Evolutionary conservation across 768 basidiomycete genomes (phyloP).

Genomic region (Phanerochaete carnosa): DNA sequence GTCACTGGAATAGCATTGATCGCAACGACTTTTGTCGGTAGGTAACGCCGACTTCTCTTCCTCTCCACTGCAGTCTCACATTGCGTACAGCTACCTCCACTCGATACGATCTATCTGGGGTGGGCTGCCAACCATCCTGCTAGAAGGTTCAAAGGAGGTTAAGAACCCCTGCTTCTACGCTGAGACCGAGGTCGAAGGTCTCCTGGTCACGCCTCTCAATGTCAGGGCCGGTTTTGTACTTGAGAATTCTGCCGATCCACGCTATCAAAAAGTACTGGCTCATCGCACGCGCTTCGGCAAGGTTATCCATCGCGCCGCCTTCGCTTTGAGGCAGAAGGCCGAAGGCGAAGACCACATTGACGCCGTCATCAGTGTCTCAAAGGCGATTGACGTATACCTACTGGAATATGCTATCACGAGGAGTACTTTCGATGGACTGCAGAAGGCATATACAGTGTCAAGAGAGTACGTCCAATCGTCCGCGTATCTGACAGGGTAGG

Average conservation of each 20-base stretch:
- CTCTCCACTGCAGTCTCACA: not conserved
- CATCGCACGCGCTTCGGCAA: conserved; percentile 66
- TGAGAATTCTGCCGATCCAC: conserved; percentile 66
- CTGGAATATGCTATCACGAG: conserved; percentile 66
- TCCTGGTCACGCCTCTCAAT: conserved; percentile 62
- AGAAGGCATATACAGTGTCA: conserved; percentile 64
- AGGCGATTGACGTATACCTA: conserved; percentile 73
- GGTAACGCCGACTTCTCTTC: conserved; percentile 14
- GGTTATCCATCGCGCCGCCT: conserved; percentile 65
- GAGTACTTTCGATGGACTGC: conserved; percentile 55
- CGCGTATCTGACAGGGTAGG: not conserved
- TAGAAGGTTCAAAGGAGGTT: conserved; percentile 55
- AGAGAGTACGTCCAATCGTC: conserved; percentile 33
- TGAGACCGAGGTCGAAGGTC: conserved; percentile 63
- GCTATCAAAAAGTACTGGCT: conserved; percentile 60
- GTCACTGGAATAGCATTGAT: conserved; percentile 59
- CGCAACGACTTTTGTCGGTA: conserved; percentile 87
- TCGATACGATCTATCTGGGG: conserved; percentile 74
- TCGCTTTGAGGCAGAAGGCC: conserved; percentile 54
- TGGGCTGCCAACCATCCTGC: conserved; percentile 69
- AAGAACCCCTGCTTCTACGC: conserved; percentile 55
- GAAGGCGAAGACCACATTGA: conserved; percentile 84
- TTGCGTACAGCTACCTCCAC: conserved; percentile 53
- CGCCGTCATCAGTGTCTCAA: conserved; percentile 69
- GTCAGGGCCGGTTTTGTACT: conserved; percentile 76